Conservation (phyloP, 345 rosid genomes). For the Pistacia integerrima region DNA sequence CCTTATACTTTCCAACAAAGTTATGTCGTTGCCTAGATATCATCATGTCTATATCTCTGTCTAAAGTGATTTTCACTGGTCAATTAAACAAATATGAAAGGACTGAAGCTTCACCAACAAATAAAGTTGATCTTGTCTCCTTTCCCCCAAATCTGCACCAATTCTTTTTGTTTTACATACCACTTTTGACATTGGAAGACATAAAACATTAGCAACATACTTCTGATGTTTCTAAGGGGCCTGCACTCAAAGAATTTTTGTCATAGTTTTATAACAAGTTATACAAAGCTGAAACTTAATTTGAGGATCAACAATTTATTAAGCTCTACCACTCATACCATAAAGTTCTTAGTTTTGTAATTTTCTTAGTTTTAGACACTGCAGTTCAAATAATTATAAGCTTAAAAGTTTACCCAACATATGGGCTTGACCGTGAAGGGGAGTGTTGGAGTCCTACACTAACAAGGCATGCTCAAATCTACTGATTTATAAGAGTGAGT, state of each 20-base stretch:
- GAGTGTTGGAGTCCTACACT: too few relatives aligned
- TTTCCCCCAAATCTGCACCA: constrained; percentile 98
- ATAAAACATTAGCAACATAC: constrained; percentile 81
- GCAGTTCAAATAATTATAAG: too few relatives aligned
- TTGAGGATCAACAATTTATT: not conserved
- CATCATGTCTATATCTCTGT: constrained; percentile 94
- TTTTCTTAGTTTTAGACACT: too few relatives aligned
- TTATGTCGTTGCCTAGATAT: constrained; percentile 92
- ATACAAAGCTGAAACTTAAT: not conserved
- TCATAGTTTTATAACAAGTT: not conserved
- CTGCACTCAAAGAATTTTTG: constrained; percentile 43
- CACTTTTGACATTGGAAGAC: constrained; percentile 92
- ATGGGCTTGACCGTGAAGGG: too few relatives aligned
- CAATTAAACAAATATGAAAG: constrained; percentile 80
- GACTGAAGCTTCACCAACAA: constrained; percentile 85
- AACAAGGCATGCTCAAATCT: too few relatives aligned
- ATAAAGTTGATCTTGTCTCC: constrained; percentile 83
- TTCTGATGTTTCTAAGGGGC: constrained; percentile 97
- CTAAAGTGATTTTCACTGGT: constrained; percentile 82
- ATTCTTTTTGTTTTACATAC: constrained; percentile 90
- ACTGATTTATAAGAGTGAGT: too few relatives aligned
- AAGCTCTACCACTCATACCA: not conserved
- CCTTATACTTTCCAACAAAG: constrained; percentile 95
- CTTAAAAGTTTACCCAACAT: too few relatives aligned
- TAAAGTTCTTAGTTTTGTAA: not conserved